Conservation (phyloP, 768 basidiomycete genomes). For the Auriscalpium orientale region DNA sequence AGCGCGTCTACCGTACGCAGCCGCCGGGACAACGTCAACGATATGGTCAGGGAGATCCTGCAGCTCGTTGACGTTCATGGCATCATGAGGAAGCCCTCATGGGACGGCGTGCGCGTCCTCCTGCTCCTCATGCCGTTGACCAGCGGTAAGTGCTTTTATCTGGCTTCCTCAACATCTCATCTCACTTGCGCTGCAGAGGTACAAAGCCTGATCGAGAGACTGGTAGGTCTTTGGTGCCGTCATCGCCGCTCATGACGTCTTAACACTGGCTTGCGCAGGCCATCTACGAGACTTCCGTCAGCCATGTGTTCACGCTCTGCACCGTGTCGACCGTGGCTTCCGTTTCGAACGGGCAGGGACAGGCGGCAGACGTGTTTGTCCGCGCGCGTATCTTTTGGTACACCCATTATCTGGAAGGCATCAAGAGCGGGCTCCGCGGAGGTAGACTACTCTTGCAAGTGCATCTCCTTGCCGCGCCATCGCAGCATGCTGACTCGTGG, state of each 20-base stretch:
- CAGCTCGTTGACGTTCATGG: constrained; percentile 74
- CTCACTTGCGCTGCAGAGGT: constrained; percentile 26
- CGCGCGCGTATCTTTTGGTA: constrained; percentile 88
- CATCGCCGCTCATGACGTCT: background rate
- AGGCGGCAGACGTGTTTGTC: constrained; percentile 50
- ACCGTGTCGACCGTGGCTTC: constrained; percentile 40
- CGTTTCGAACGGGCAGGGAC: constrained; percentile 40
- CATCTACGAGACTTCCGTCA: constrained; percentile 76
- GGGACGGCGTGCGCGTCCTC: constrained; percentile 81
- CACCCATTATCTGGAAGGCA: constrained; percentile 76
- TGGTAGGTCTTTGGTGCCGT: constrained; percentile 22
- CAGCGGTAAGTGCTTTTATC: constrained; percentile 48
- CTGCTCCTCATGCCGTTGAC: constrained; percentile 77
- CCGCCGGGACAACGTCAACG: constrained; percentile 49
- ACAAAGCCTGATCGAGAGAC: constrained; percentile 36
- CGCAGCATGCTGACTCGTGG: background rate
- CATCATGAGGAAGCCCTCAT: constrained; percentile 70
- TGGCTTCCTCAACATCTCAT: background rate
- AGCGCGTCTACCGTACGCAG: constrained; percentile 29
- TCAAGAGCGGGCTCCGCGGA: constrained; percentile 77
- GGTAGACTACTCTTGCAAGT: constrained; percentile 75
- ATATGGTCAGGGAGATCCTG: constrained; percentile 71
- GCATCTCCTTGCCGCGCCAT: background rate
- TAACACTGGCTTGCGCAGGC: constrained; percentile 35
- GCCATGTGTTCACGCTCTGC: constrained; percentile 76